Conservation (phyloP, 139 green algal genomes). For the Closterium sp. region DNA sequence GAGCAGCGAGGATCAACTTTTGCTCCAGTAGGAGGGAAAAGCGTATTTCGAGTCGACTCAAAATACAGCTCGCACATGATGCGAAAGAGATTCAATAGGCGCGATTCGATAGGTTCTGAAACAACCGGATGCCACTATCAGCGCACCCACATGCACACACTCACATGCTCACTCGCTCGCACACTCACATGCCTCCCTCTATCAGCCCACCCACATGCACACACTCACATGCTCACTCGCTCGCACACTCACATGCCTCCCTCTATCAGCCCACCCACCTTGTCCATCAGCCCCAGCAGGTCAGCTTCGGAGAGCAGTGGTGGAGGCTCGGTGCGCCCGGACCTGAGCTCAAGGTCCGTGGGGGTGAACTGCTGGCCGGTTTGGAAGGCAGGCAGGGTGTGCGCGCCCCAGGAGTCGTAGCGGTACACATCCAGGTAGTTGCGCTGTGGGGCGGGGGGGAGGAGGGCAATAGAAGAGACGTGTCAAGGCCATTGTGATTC, state of each 20-base stretch:
- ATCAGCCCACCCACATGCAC: not conserved
- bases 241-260: not conserved
- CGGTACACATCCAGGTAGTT: constrained; percentile 97
- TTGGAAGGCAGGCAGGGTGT: constrained; percentile 18
- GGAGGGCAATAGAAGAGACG: no score
- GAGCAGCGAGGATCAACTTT: no score
- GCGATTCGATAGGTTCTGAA: no score
- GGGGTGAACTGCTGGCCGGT: constrained; percentile 70
- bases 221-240: constrained; percentile 51
- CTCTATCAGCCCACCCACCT: constrained; percentile 4
- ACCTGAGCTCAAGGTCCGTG: constrained; percentile 67
- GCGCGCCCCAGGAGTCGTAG: constrained; percentile 19
- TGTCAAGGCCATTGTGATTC: no score
- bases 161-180: not conserved
- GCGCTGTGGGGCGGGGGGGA: constrained; percentile 54
- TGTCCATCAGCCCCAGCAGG: constrained; percentile 90
- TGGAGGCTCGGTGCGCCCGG: constrained; percentile 81
- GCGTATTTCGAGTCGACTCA: no score
- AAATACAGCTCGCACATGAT: no score
- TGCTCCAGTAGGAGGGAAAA: no score
- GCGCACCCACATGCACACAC: no score
- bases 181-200: constrained; percentile 48
- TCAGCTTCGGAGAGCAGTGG: constrained; percentile 81
- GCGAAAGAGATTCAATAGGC: no score
- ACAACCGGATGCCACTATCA: no score